These are phyloP conservation scores for Globisporangium carolinianum DNA, from an alignment of 352 stramenopile species.

Conservation along the genomic window DNA sequence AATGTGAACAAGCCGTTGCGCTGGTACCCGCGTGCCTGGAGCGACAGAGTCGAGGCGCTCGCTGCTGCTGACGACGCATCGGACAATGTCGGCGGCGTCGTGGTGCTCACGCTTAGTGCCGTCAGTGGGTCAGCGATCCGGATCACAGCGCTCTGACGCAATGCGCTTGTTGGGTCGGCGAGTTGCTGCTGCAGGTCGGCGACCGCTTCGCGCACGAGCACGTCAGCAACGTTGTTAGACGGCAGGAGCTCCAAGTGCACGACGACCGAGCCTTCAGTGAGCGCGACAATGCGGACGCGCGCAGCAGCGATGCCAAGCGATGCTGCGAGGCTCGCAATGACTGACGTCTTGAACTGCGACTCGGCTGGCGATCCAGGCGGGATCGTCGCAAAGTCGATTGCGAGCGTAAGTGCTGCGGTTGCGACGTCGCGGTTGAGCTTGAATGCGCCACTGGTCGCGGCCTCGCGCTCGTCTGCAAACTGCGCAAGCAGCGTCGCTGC, in stretches of 20 bases:
- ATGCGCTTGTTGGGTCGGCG: constrained; percentile 22
- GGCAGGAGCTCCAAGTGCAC: constrained; percentile 55
- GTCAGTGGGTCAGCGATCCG: constrained; percentile 22
- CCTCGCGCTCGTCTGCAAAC: constrained; percentile 26
- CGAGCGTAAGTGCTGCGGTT: constrained; percentile 37
- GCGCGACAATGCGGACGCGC: constrained; percentile 40
- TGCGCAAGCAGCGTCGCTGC: constrained; percentile 3
- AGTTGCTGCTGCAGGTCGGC: constrained; percentile 38
- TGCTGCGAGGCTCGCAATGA: constrained; percentile 22
- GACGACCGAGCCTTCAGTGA: constrained; percentile 52
- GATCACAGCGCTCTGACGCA: constrained; percentile 26
- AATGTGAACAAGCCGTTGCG: constrained; percentile 60
- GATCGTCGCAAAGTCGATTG: constrained; percentile 54
- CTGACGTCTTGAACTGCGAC: constrained; percentile 36
- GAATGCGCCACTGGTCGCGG: constrained; percentile 24
- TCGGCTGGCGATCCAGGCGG: constrained; percentile 43
- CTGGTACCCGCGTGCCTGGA: constrained; percentile 54
- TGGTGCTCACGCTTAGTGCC: constrained; percentile 26
- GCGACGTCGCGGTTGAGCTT: constrained; percentile 40
- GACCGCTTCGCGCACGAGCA: constrained; percentile 38
- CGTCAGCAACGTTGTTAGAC: constrained; percentile 38
- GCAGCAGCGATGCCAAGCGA: constrained; percentile 42
- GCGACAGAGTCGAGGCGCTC: constrained; percentile 10
- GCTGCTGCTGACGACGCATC: constrained; percentile 3
- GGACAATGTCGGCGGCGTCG: constrained; percentile 5